These are phyloP conservation scores for Boletus eberwhitei DNA, from an alignment of 768 basidiomycete species.

Conservation along the genomic window DNA sequence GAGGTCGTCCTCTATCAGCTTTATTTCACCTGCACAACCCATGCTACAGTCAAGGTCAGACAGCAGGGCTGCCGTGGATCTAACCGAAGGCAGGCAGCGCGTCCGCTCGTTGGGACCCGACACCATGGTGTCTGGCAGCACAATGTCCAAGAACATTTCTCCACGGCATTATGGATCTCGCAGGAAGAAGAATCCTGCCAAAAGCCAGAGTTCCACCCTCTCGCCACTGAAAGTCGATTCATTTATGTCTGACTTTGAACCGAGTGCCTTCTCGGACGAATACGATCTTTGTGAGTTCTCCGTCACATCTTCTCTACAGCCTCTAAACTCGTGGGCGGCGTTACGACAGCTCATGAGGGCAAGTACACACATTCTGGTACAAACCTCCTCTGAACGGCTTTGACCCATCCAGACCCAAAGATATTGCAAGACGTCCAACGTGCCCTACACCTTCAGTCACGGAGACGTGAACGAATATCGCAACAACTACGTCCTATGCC, in stretches of 20 bases:
- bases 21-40: constrained; percentile 15
- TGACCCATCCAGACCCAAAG: constrained; percentile 55
- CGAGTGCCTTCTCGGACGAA: constrained; percentile 62
- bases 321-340: constrained; percentile 9
- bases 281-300: constrained; percentile 67
- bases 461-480: constrained; percentile 60
- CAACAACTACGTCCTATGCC: constrained; percentile 20
- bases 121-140: constrained; percentile 11
- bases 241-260: constrained; percentile 34
- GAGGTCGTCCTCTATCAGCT: constrained; percentile 30
- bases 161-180: constrained; percentile 16
- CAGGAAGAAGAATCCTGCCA: constrained; percentile 16
- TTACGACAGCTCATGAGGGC: constrained; percentile 67
- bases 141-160: constrained; percentile 15
- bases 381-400: constrained; percentile 11
- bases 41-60: constrained; percentile 14
- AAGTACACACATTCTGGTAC: constrained; percentile 27
- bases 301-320: constrained; percentile 1
- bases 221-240: constrained; percentile 27
- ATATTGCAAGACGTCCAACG: constrained; percentile 79
- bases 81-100: constrained; percentile 17
- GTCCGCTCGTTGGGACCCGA: constrained; percentile 22
- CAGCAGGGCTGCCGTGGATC: constrained; percentile 4
- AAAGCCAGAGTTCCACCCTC: constrained; percentile 12
- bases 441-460: constrained; percentile 68